phyloP scores from a whole-genome alignment of 2,329 filamentous ascomycete species.

The Talaromyces pinophilus region DNA sequence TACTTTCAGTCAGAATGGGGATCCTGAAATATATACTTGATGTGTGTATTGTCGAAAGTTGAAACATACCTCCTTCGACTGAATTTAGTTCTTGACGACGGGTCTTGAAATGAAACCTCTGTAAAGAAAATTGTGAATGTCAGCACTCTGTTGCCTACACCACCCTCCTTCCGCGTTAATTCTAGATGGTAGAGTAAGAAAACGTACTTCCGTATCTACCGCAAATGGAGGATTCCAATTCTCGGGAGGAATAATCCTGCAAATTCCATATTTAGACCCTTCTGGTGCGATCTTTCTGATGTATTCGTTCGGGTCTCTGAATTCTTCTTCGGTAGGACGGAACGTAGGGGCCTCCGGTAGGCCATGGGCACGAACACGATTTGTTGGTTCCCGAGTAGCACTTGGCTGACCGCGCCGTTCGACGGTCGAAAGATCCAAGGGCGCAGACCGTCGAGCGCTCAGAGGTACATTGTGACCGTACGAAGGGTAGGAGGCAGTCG shows the following conservation, averaged over 20 bases:
- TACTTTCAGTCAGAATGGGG: constrained; percentile 50
- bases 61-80: constrained; percentile 82
- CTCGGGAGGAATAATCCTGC: constrained; percentile 92
- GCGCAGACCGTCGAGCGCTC: constrained; percentile 64
- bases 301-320: constrained; percentile 90
- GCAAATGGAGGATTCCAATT: constrained; percentile 93
- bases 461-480: constrained; percentile 58
- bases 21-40: constrained; percentile 34
- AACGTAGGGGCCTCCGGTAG: constrained; percentile 90
- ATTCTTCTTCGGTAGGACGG: constrained; percentile 87
- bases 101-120: constrained; percentile 97
- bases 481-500: constrained; percentile 46
- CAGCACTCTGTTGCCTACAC: constrained; percentile 28
- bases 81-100: constrained; percentile 96
- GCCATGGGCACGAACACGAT: constrained; percentile 77
- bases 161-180: not conserved
- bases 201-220: constrained; percentile 88
- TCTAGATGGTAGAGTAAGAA: not conserved
- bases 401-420: constrained; percentile 85
- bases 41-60: constrained; percentile 33
- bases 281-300: constrained; percentile 89
- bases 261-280: constrained; percentile 83
- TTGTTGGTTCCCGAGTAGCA: constrained; percentile 72
- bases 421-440: constrained; percentile 83
- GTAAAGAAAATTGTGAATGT: constrained; percentile 28